These are phyloP conservation scores for Melaleuca alternifolia DNA, from an alignment of 345 rosid genomes.

Conservation along the genomic window DNA sequence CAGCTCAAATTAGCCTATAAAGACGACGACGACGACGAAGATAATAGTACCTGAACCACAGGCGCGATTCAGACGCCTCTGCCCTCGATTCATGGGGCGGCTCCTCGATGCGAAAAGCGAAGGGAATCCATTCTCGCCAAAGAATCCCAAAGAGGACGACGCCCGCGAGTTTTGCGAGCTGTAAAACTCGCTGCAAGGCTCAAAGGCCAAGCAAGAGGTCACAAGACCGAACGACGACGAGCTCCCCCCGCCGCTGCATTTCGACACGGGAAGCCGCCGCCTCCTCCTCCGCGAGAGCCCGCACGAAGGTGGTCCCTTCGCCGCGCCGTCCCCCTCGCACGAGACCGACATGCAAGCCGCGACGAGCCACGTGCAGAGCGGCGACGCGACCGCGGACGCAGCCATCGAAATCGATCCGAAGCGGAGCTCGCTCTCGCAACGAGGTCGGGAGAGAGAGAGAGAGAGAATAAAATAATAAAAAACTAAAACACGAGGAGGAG, in stretches of 20 bases:
- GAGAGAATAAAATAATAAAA: no score
- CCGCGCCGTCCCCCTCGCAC: slow-evolving; percentile 18
- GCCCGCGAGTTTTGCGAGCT: slow-evolving; percentile 28
- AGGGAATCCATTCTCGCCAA: slow-evolving; percentile 8
- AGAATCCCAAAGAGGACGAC: slow-evolving; percentile 26
- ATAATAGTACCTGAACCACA: slow-evolving; percentile 21
- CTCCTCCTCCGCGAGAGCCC: slow-evolving; percentile 12
- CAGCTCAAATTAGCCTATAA: neutral
- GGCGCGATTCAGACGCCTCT: slow-evolving; percentile 28
- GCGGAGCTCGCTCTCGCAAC: neutral
- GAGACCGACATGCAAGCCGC: slow-evolving; percentile 81
- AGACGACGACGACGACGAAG: neutral
- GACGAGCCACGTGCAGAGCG: slow-evolving; percentile 82
- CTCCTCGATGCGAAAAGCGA: slow-evolving; percentile 38
- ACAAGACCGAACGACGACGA: slow-evolving; percentile 27
- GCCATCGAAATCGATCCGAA: neutral
- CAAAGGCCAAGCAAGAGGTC: slow-evolving; percentile 54
- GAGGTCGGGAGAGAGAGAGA: no score
- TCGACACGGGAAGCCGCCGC: slow-evolving; percentile 25
- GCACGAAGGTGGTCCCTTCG: slow-evolving; percentile 11
- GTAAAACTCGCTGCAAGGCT: slow-evolving; percentile 51
- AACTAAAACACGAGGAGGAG: no score
- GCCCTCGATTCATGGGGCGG: slow-evolving; percentile 25
- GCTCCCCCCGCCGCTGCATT: slow-evolving; percentile 14
- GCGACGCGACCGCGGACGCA: slow-evolving; percentile 28